phyloP scores from a whole-genome alignment of 1,139 yeast species.

The Taphrina confusa region DNA sequence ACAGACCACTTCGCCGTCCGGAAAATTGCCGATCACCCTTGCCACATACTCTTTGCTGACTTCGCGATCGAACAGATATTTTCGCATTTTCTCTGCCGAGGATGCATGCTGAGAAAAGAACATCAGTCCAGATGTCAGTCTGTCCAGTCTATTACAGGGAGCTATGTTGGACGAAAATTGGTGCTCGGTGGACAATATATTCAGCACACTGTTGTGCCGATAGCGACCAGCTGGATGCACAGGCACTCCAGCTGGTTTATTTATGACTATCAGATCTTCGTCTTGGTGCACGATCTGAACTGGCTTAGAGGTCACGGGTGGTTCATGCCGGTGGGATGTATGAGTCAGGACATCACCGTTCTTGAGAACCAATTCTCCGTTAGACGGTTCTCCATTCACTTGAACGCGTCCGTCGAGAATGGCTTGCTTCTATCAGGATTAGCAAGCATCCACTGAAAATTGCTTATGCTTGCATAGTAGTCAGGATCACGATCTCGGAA shows the following conservation, averaged over 20 bases:
- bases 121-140: conserved; percentile 93
- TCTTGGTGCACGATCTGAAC: conserved; percentile 77
- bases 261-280: conserved; percentile 77
- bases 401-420: conserved; percentile 73
- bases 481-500: conserved; percentile 76
- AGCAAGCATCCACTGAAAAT: background rate
- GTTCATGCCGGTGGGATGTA: conserved; percentile 84
- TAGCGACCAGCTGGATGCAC: conserved; percentile 96
- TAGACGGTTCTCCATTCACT: conserved; percentile 66
- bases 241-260: conserved; percentile 93
- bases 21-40: conserved; percentile 82
- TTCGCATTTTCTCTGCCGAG: conserved; percentile 76
- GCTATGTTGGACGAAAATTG: conserved; percentile 36
- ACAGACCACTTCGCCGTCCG: conserved; percentile 56
- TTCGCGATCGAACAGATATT: conserved; percentile 70
- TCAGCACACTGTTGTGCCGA: conserved; percentile 83
- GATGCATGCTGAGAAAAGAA: conserved; percentile 79
- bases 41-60: conserved; percentile 85
- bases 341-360: conserved; percentile 88
- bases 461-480: conserved; percentile 53
- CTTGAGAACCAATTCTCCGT: conserved; percentile 62
- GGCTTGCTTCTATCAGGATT: conserved; percentile 50
- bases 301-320: conserved; percentile 73
- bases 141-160: conserved; percentile 83
- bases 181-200: conserved; percentile 66